Conservation (phyloP, 371 early-diverging fungal genomes). For the Circinella umbellata region DNA sequence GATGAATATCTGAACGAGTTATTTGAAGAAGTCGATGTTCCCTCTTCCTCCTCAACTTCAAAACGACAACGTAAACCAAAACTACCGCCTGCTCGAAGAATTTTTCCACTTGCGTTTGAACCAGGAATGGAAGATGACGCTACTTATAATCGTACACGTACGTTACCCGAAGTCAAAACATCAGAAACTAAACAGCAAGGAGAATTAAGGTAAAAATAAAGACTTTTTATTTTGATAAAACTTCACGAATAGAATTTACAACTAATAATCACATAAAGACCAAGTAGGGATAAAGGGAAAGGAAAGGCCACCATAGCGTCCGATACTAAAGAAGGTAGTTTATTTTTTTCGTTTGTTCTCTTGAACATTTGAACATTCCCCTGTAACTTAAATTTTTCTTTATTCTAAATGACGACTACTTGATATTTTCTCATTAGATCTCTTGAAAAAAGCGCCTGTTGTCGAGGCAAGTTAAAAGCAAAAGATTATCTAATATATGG, state of each 20-base stretch:
- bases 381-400: too few species aligned
- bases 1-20: conserved; percentile 53
- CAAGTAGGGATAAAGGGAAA: conserved; percentile 16
- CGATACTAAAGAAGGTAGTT: conserved; percentile 33
- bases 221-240: too few species aligned
- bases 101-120: conserved; percentile 56
- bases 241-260: too few species aligned
- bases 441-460: conserved; percentile 65
- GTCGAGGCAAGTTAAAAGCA: conserved; percentile 36
- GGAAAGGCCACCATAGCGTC: conserved; percentile 25
- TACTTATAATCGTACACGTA: conserved; percentile 38
- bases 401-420: too few species aligned
- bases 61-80: conserved; percentile 16
- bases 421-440: background rate
- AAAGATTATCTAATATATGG: too few species aligned
- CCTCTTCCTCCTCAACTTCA: conserved; percentile 2
- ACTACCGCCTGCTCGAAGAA: conserved; percentile 45
- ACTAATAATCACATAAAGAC: background rate
- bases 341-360: background rate
- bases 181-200: background rate
- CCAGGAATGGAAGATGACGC: conserved; percentile 52
- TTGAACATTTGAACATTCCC: conserved; percentile 11
- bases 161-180: conserved; percentile 6
- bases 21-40: conserved; percentile 63
- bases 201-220: background rate